These are phyloP conservation scores for Wickerhamomyces strasburgensis DNA, from an alignment of 805 yeast species.

Conservation along the genomic window DNA sequence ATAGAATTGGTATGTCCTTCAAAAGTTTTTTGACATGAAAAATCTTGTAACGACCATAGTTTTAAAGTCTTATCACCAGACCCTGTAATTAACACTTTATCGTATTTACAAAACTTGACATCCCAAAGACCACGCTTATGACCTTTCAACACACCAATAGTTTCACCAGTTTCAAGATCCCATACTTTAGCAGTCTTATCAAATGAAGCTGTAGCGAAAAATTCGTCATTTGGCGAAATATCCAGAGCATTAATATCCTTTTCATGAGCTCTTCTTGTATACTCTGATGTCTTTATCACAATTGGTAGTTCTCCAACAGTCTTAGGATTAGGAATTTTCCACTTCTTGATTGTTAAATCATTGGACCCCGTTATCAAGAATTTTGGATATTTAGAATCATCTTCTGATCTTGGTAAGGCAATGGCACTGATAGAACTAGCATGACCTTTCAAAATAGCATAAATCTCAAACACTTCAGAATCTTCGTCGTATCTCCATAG, in stretches of 20 bases:
- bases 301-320: slow-evolving; percentile 30
- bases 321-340: slow-evolving; percentile 77
- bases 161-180: slow-evolving; percentile 84
- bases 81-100: slow-evolving; percentile 72
- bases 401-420: slow-evolving; percentile 46
- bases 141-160: slow-evolving; percentile 76
- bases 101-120: slow-evolving; percentile 74
- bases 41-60: slow-evolving; percentile 82
- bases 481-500: slow-evolving; percentile 67
- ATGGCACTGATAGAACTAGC: slow-evolving; percentile 82
- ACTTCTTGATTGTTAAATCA: slow-evolving; percentile 78
- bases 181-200: slow-evolving; percentile 90
- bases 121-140: slow-evolving; percentile 97
- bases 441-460: slow-evolving; percentile 78
- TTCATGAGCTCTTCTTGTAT: slow-evolving; percentile 94
- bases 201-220: slow-evolving; percentile 89
- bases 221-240: slow-evolving; percentile 83
- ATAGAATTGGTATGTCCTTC: slow-evolving; percentile 95
- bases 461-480: slow-evolving; percentile 34
- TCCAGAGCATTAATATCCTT: slow-evolving; percentile 91
- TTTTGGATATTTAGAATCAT: slow-evolving; percentile 41
- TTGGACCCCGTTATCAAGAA: slow-evolving; percentile 85
- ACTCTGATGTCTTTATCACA: slow-evolving; percentile 59
- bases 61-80: slow-evolving; percentile 90
- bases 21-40: slow-evolving; percentile 70